Base-by-base conservation (phyloP, 192 early-diverging fungal genomes). In the Coemansia sp. region DNA sequence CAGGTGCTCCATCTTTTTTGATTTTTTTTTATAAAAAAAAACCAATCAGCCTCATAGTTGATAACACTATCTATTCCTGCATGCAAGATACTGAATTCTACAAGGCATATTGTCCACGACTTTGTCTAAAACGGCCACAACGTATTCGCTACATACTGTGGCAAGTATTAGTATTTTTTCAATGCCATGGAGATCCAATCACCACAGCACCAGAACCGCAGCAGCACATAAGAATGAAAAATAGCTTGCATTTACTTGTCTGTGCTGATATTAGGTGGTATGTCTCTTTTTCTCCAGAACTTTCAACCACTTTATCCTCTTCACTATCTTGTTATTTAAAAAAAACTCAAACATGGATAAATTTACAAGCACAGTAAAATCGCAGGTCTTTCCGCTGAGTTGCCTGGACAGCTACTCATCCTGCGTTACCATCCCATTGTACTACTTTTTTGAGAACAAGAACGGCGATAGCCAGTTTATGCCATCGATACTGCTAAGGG, bases 1-100 rank as follows among this genome's bases (percentile, higher is more conserved):
- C 51, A 37, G 26, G 63, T 72, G 70, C 42, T 20, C 64, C 64
- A 66, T 21, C 63, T 64, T 68, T 74, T 63, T 63, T 34, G 60
- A n/a, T n/a, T n/a, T n/a, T n/a, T n/a, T n/a, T n/a, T n/a, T n/a
- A n/a, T n/a, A n/a, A n/a, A n/a, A n/a, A n/a, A n/a, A n/a, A n/a
- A n/a, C n/a, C n/a, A n/a, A n/a, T n/a, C n/a, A n/a, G n/a, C n/a
- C n/a, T n/a, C n/a, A n/a, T n/a, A n/a, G n/a, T n/a, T n/a, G n/a
- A n/a, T n/a, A n/a, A n/a, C n/a, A n/a, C n/a, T n/a, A n/a, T n/a
- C n/a, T n/a, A n/a, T n/a, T n/a, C n/a, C n/a, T n/a, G n/a, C n/a
- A n/a, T n/a, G n/a, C n/a, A n/a, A n/a, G n/a, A n/a, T n/a, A n/a
- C n/a, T n/a, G n/a, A n/a, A n/a, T n/a, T n/a, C n/a, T n/a, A n/a